A percentile compares a stretch with the other conserved stretches of the same genome.
phyloP scores from a whole-genome alignment of 257 asterid genomes.

The Ballota nigra region DNA sequence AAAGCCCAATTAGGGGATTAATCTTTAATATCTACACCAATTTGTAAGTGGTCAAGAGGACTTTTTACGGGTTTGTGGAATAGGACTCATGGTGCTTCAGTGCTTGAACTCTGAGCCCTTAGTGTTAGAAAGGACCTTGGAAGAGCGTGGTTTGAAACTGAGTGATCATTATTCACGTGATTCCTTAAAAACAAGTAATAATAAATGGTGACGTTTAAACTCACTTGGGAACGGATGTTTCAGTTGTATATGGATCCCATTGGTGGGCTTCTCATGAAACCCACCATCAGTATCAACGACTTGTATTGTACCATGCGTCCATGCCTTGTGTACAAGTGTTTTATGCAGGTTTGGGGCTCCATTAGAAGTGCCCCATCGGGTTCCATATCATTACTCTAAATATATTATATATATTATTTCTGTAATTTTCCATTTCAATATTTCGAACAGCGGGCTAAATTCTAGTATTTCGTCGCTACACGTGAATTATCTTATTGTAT shows the following conservation, averaged over 20 bases:
- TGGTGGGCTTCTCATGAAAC: too few relatives aligned
- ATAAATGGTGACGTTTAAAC: not conserved
- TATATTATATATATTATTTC: not conserved
- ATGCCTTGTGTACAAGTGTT: too few relatives aligned
- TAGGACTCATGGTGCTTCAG: not conserved
- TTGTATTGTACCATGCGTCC: too few relatives aligned
- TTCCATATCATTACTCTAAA: too few relatives aligned
- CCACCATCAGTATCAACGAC: too few relatives aligned
- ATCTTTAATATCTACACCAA: not conserved
- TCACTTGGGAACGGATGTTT: not conserved
- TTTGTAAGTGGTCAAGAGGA: not conserved
- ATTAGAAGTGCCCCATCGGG: not conserved
- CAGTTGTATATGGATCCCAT: too few relatives aligned
- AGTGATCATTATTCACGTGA: not conserved
- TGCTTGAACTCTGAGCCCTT: not conserved
- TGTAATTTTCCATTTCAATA: slow-evolving; percentile 9
- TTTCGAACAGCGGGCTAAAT: not conserved
- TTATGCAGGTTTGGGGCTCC: too few relatives aligned
- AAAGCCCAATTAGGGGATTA: not conserved
- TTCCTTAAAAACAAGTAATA: not conserved
- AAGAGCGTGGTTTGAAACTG: not conserved
- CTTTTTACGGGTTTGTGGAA: not conserved
- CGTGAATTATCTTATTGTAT: not conserved
- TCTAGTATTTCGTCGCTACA: not conserved
- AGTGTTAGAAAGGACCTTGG: not conserved